A percentile compares a stretch with the other conserved stretches of the same genome.
phyloP scores from a whole-genome alignment of 2,329 filamentous ascomycete genomes.

The Fusarium circinatum region DNA sequence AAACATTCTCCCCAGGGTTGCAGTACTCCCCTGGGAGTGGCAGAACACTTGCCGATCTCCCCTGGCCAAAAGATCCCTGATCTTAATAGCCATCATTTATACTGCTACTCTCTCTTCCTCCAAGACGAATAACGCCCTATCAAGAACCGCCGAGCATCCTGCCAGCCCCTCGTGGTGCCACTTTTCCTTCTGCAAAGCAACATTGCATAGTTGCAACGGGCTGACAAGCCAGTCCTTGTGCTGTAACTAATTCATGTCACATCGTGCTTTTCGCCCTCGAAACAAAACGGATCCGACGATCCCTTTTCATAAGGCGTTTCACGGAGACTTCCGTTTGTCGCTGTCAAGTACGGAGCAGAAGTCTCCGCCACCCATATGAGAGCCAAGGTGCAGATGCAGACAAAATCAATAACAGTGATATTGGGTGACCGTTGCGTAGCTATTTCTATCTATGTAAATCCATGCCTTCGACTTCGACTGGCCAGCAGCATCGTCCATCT shows the following conservation, averaged over 20 bases:
- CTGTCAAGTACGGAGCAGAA: background rate
- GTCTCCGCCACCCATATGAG: background rate
- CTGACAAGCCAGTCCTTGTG: constrained; percentile 21
- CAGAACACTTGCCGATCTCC: constrained; percentile 20
- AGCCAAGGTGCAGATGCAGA: background rate
- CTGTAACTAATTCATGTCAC: constrained; percentile 40
- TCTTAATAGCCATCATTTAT: constrained; percentile 16
- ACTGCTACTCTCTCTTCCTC: constrained; percentile 4
- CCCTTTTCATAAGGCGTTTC: constrained; percentile 34
- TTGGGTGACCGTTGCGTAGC: constrained; percentile 38
- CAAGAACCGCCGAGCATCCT: constrained; percentile 32
- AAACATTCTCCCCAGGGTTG: constrained; percentile 29
- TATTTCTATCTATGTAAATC: constrained; percentile 43
- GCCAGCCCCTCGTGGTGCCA: constrained; percentile 33
- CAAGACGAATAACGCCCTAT: constrained; percentile 8
- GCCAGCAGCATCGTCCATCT: constrained; percentile 45
- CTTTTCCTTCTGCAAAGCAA: constrained; percentile 33
- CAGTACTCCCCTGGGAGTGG: constrained; percentile 24
- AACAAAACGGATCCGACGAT: constrained; percentile 37
- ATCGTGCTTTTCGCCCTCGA: constrained; percentile 31
- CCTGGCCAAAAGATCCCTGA: constrained; percentile 18
- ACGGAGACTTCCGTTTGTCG: constrained; percentile 1
- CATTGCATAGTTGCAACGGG: constrained; percentile 36
- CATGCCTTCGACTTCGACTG: constrained; percentile 41
- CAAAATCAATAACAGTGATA: constrained; percentile 27